Base-by-base conservation (phyloP, 139 green algal genomes). In the Picochlorum costavermella region DNA sequence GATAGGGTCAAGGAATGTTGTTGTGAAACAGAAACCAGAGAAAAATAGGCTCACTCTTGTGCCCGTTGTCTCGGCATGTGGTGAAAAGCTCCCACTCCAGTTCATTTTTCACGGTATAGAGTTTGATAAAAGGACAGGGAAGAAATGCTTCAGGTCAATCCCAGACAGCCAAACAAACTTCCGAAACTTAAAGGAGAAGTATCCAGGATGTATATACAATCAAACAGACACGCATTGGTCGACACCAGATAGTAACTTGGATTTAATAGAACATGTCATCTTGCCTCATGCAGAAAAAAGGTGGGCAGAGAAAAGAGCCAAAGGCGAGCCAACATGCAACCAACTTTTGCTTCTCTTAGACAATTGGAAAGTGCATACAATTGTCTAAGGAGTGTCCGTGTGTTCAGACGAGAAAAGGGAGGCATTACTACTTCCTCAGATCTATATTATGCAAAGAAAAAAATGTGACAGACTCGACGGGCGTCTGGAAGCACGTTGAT, bases 401-500 rank as follows among this genome's bases (percentile, higher is more conserved):
- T 51, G 5, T 51, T 51, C 45, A 51, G 45, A 51, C 45, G 45
- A 51, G 45, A 25, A 51, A 51, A 51, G 45, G 45, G 3, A 51
- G 16, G 45, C 45, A 51, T 9, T 51, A 51, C 45, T 51, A 51
- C 45, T 51, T 51, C 45, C 45, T 51, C 45, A 51, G 45, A 20
- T 51, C 45, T 51, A 51, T 17, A 3, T 9, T 51, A 51, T 51
- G 45, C 45, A 2, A 51, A 51, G 45, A 51, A 51, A 51, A 51
- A 51, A 51, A 51, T 51, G 45, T 51, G 45, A 51, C 45, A 51
- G 45, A 51, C 45, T 51, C 45, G 3, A 6, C 45, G 45, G 45
- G 45, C 45, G 45, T 51, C 45, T 51, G 45, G 45, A 26, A 51
- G 5, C 45, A 51, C 13, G 45, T 51, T 51, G 45, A 51, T 51